Conservation (phyloP, 768 basidiomycete species). For the Mycena epipterygia region DNA sequence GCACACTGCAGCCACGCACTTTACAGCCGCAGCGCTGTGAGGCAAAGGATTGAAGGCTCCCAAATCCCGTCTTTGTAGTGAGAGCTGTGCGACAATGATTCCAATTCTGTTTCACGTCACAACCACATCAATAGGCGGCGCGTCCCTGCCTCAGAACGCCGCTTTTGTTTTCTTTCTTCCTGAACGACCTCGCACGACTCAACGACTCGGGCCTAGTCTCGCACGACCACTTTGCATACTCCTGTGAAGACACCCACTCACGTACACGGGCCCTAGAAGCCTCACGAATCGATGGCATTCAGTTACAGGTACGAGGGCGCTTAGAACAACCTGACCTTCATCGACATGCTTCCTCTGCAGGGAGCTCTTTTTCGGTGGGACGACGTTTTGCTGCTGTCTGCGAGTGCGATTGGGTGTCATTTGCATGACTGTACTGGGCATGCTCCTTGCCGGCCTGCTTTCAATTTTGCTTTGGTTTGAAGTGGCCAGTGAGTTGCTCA, state of each 20-base stretch:
- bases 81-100: neutral
- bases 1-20: no score
- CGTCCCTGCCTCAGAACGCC: neutral
- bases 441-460: slow-evolving; percentile 67
- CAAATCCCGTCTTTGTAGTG: no score
- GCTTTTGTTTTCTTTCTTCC: neutral
- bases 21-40: no score
- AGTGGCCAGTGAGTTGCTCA: slow-evolving; percentile 61
- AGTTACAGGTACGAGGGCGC: no score
- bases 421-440: slow-evolving; percentile 64
- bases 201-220: slow-evolving; percentile 5
- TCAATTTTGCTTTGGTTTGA: slow-evolving; percentile 74
- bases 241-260: no score
- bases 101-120: neutral
- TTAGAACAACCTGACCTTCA: no score
- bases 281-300: slow-evolving; percentile 45
- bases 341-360: no score
- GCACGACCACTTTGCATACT: no score
- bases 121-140: neutral
- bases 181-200: neutral
- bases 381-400: slow-evolving; percentile 69
- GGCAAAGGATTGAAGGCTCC: no score
- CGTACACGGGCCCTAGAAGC: neutral
- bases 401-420: slow-evolving; percentile 75
- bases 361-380: slow-evolving; percentile 63